Evolutionary conservation across 768 basidiomycete species (phyloP).

Genomic region (Boletales sp.): DNA sequence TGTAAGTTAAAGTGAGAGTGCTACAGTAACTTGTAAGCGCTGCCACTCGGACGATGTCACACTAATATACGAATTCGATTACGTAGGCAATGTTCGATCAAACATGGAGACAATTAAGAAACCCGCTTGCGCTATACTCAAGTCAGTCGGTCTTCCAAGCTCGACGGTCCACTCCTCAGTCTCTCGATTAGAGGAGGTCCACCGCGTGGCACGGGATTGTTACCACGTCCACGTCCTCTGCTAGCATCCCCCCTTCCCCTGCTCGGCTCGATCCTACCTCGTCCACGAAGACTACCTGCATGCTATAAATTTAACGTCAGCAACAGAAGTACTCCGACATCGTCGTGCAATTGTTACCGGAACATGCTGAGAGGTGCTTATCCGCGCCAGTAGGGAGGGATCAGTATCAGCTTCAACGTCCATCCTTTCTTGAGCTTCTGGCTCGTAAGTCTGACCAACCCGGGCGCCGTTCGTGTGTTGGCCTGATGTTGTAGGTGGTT

Average conservation of each 20-base stretch:
- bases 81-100: constrained; percentile 9
- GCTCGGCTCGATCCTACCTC: constrained; percentile 18
- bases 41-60: not conserved
- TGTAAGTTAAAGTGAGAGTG: no score
- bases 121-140: constrained; percentile 3
- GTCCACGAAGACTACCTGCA: constrained; percentile 15
- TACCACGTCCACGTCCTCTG: constrained; percentile 21
- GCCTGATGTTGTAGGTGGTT: not conserved
- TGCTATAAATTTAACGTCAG: constrained; percentile 7
- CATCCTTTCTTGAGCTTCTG: constrained; percentile 8
- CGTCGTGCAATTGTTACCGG: constrained; percentile 16
- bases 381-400: constrained; percentile 23
- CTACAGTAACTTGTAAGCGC: no score
- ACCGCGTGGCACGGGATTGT: constrained; percentile 8
- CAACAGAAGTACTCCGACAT: not conserved
- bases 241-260: constrained; percentile 20
- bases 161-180: constrained; percentile 9
- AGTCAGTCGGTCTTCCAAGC: constrained; percentile 19
- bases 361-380: constrained; percentile 15
- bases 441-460: constrained; percentile 10
- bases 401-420: constrained; percentile 8
- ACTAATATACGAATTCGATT: constrained; percentile 3
- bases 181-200: constrained; percentile 14
- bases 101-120: constrained; percentile 4
- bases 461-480: constrained; percentile 6